Evolutionary conservation across 768 basidiomycete genomes (phyloP), one percentile per base, ranked within the genome.

Genomic region (Kwoniella sp.): DNA sequence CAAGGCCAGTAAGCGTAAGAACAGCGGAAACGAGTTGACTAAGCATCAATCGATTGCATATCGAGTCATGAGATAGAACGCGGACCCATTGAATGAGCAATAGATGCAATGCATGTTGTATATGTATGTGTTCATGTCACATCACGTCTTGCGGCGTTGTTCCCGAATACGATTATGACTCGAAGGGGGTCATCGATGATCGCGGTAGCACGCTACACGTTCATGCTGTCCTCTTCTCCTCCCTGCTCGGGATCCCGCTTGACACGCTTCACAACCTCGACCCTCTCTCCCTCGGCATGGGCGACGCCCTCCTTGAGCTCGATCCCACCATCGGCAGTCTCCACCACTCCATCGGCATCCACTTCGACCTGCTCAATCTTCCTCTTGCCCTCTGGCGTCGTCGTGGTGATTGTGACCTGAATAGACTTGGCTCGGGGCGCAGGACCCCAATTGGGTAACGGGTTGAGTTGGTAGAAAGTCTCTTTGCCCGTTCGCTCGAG

Each of bases 391-490:
- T 47, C 60, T 15, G 28, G 31, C 12, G 17, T n/a, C 17, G 37
- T 25, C 7, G 23, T 29, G 47, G 60, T 30, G 4, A 58, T 20
- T 7, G 38, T 38, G 9, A 63, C 56, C 23, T 67, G 55, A 15
- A 58, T 65, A 22, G 67, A 74, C 41, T 78, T 79, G 0, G 81
- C 80, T 48, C 78, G 67, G 0, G 77, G 60, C 22, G 86, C 90
- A 0, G 95, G 96, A 0, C 95, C 95, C 96, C 96, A 99, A 78
- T 96, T 85, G 1, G 87, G 85, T n/a, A 87, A 85, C 4, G 95
- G 96, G 75, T 96, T 97, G 67, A 87, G 86, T 79, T 95, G 80
- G 55, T 79, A 79, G 31, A 73, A 68, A 0, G 75, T 74, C 17
- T 72, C 63, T 45, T 79, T 77, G 25, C 66, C 70, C 57, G 47